phyloP scores from a whole-genome alignment of 1,284 basidiomycete species.

The Leccinum variabile region DNA sequence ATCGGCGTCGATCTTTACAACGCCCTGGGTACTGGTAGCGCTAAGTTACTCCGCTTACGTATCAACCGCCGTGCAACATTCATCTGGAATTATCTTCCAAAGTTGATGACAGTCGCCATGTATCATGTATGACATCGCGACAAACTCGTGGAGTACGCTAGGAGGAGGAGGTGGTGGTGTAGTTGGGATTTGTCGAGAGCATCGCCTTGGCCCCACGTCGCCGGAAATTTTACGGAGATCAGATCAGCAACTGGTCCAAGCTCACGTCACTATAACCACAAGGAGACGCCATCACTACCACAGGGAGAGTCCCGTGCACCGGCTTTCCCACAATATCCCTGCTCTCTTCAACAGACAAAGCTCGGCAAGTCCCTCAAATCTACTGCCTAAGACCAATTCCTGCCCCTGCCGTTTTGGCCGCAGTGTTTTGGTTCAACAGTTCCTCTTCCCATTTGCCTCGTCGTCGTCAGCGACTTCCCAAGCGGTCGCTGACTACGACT shows the following conservation, averaged over 20 bases:
- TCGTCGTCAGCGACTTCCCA: conserved; percentile 45
- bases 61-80: conserved; percentile 62
- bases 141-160: conserved; percentile 70
- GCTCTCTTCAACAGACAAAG: conserved; percentile 55
- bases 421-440: conserved; percentile 87
- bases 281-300: conserved; percentile 41
- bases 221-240: conserved; percentile 74
- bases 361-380: conserved; percentile 41
- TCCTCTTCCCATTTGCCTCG: conserved; percentile 54
- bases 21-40: conserved; percentile 49
- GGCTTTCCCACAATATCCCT: conserved; percentile 53
- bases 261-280: conserved; percentile 36
- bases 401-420: conserved; percentile 83
- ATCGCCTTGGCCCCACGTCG: conserved; percentile 60
- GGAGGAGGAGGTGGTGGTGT: conserved; percentile 57
- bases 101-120: conserved; percentile 65
- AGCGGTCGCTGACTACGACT: conserved; percentile 78
- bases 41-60: conserved; percentile 38
- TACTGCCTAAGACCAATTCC: conserved; percentile 55
- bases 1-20: conserved; percentile 61
- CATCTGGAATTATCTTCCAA: conserved; percentile 62
- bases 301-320: conserved; percentile 39
- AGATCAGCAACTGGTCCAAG: conserved; percentile 40
- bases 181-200: conserved; percentile 67
- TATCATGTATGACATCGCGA: conserved; percentile 61